Conservation (phyloP, 768 basidiomycete genomes). For the Tylopilus rubrobrunneus region DNA sequence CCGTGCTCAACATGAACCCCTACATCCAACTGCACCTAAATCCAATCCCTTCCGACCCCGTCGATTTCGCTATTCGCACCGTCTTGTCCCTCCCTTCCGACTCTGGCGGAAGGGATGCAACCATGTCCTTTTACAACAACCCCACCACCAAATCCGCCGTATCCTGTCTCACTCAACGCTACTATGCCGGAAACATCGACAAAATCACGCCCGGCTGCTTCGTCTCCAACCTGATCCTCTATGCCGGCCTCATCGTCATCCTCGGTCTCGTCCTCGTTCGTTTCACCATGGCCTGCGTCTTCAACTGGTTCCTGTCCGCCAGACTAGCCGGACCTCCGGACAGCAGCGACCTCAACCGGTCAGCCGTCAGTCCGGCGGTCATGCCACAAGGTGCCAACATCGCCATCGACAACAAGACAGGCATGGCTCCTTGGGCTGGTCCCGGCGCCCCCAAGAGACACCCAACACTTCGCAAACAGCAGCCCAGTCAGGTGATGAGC, state of each 20-base stretch:
- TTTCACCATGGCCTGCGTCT: constrained; percentile 93
- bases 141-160: constrained; percentile 62
- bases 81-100: constrained; percentile 47
- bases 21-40: constrained; percentile 75
- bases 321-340: constrained; percentile 76
- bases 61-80: constrained; percentile 81
- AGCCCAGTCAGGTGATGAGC: constrained; percentile 56
- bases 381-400: constrained; percentile 96
- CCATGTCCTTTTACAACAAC: constrained; percentile 78
- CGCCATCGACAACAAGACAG: constrained; percentile 84
- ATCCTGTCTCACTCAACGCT: constrained; percentile 79
- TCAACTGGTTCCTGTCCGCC: constrained; percentile 93
- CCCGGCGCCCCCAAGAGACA: constrained; percentile 49
- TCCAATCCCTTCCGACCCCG: constrained; percentile 64
- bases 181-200: constrained; percentile 93
- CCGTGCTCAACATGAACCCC: constrained; percentile 88
- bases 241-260: constrained; percentile 87
- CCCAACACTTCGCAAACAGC: constrained; percentile 37
- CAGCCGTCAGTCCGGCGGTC: constrained; percentile 91
- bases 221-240: constrained; percentile 83
- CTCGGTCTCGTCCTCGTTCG: constrained; percentile 86
- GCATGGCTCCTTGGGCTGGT: constrained; percentile 93
- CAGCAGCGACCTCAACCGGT: constrained; percentile 66
- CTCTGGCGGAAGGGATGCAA: constrained; percentile 80
- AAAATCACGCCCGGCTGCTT: constrained; percentile 97